phyloP scores from a whole-genome alignment of 192 early-diverging fungal genomes.

The Neocallimastix lanati region DNA sequence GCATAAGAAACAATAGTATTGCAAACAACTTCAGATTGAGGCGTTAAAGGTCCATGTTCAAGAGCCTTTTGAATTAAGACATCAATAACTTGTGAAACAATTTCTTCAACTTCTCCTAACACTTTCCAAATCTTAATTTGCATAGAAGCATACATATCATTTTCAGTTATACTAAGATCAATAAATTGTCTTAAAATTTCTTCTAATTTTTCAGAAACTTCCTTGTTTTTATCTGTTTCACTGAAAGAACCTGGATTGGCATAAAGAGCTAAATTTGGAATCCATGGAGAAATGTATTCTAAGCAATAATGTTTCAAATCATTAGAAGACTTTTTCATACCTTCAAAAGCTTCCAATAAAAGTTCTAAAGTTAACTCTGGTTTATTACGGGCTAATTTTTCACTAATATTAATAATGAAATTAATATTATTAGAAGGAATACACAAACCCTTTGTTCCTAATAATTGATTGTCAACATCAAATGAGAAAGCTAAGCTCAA shows the following conservation, averaged over 20 bases:
- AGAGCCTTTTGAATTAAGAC: conserved; percentile 60
- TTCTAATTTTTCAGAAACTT: conserved; percentile 34
- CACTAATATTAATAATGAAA: conserved; percentile 71
- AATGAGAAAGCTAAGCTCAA: conserved; percentile 62
- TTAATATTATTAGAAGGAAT: conserved; percentile 72
- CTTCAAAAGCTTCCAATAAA: conserved; percentile 64
- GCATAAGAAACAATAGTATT: conserved; percentile 74
- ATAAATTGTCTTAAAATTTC: conserved; percentile 63
- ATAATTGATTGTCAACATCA: conserved; percentile 60
- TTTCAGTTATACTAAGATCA: conserved; percentile 64
- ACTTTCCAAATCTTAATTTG: conserved; percentile 72
- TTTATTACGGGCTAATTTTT: conserved; percentile 51
- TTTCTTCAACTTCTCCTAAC: conserved; percentile 57
- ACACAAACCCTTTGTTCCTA: conserved; percentile 62
- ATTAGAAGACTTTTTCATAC: conserved; percentile 49
- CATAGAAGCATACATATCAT: conserved; percentile 64
- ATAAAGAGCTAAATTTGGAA: conserved; percentile 54
- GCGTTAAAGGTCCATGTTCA: conserved; percentile 57
- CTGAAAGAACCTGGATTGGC: conserved; percentile 1
- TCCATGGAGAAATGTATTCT: conserved; percentile 82
- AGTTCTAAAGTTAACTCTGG: conserved; percentile 75
- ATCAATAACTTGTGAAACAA: conserved; percentile 64
- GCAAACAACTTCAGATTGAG: conserved; percentile 63
- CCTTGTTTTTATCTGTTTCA: conserved; percentile 8
- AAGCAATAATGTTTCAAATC: conserved; percentile 60